Conservation (phyloP, 768 basidiomycete genomes). For the Agaricus blazei region DNA sequence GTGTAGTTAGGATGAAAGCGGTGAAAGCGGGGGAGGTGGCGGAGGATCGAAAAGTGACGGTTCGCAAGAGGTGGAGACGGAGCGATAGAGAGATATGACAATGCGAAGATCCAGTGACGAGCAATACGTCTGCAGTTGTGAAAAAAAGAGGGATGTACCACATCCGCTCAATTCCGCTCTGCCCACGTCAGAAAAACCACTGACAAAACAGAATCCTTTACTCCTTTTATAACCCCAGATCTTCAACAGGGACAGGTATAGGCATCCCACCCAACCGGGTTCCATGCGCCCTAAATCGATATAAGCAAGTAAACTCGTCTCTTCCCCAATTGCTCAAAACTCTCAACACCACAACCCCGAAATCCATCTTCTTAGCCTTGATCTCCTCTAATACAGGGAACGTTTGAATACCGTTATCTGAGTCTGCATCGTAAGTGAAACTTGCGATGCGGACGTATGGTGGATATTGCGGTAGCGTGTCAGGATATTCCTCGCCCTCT, state of each 20-base stretch:
- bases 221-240: neutral
- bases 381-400: slow-evolving; percentile 72
- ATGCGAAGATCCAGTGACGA: too few relatives aligned
- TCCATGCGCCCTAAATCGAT: slow-evolving; percentile 80
- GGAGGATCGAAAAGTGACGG: too few relatives aligned
- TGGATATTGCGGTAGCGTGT: slow-evolving; percentile 38
- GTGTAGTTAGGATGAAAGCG: too few relatives aligned
- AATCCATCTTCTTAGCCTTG: slow-evolving; percentile 67
- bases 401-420: slow-evolving; percentile 64
- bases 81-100: too few relatives aligned
- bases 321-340: slow-evolving; percentile 87
- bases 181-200: too few relatives aligned
- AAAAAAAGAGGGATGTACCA: too few relatives aligned
- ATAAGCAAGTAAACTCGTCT: slow-evolving; percentile 82
- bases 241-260: slow-evolving; percentile 19
- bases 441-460: slow-evolving; percentile 61
- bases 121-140: too few relatives aligned
- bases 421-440: slow-evolving; percentile 61
- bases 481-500: slow-evolving; percentile 36
- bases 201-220: too few relatives aligned
- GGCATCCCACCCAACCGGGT: slow-evolving; percentile 40
- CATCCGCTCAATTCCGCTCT: too few relatives aligned
- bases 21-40: too few relatives aligned
- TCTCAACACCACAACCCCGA: slow-evolving; percentile 77
- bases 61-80: too few relatives aligned